A percentile compares a stretch with the other conserved stretches of the same genome.
These are phyloP conservation scores for Calocybe cyanea DNA, from an alignment of 768 basidiomycete genomes.

Conservation along the genomic window DNA sequence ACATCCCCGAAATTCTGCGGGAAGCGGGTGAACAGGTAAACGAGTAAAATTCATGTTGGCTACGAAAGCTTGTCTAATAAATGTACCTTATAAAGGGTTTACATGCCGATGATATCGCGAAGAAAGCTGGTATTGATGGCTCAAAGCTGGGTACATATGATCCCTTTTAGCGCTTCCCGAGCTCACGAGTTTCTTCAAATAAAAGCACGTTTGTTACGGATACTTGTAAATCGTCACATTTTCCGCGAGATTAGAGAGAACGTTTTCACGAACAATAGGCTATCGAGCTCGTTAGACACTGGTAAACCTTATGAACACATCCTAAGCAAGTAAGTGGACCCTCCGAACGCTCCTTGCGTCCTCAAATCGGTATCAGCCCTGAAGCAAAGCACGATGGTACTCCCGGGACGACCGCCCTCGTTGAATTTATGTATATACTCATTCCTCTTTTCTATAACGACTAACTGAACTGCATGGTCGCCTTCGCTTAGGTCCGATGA, in stretches of 20 bases:
- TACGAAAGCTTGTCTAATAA: neutral
- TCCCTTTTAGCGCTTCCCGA: no score
- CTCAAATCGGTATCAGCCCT: neutral
- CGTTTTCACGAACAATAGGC: neutral
- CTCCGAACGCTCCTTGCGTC: neutral
- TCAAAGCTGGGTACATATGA: constrained; percentile 36
- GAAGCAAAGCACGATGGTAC: neutral
- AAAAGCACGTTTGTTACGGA: no score
- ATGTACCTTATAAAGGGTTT: constrained; percentile 24
- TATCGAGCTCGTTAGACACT: neutral
- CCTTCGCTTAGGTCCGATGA: neutral
- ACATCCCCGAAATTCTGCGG: constrained; percentile 29
- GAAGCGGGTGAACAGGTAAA: constrained; percentile 29
- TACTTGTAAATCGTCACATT: no score
- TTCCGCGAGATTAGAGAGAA: neutral
- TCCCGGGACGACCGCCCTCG: neutral
- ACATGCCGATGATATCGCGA: constrained; percentile 34
- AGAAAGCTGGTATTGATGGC: constrained; percentile 24
- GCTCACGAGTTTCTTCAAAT: no score
- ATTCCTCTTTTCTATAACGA: neutral
- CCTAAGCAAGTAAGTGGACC: neutral
- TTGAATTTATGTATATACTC: neutral
- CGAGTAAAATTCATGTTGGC: neutral
- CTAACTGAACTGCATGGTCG: no score
- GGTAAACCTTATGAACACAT: neutral